Evolutionary conservation across 2,329 filamentous ascomycete species (phyloP).

Genomic region (Fusarium clavum): DNA sequence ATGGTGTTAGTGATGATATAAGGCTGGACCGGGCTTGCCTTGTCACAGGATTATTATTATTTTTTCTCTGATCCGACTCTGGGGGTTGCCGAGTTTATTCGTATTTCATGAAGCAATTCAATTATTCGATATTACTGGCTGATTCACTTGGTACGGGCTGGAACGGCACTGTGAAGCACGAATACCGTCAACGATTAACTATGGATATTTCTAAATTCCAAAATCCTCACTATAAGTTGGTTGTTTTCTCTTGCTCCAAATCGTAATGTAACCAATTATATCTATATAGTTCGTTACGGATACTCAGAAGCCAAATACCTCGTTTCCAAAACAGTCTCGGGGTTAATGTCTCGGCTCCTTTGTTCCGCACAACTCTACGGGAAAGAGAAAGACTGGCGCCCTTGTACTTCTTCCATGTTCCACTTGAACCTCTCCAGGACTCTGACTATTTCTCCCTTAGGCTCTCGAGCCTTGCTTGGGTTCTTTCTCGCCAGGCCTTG

Average conservation of each 20-base stretch:
- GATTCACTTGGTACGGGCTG: neutral
- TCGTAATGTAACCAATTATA: neutral
- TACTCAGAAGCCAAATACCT: neutral
- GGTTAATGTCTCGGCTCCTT: conserved; percentile 20
- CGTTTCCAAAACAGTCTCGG: conserved; percentile 15
- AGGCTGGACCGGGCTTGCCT: neutral
- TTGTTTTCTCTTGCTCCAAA: neutral
- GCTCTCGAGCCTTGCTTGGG: conserved; percentile 44
- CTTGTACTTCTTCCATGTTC: neutral
- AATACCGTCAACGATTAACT: neutral
- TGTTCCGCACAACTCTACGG: neutral
- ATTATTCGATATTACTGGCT: neutral
- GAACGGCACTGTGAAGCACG: neutral
- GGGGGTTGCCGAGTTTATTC: neutral
- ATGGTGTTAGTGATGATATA: neutral
- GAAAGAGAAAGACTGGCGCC: neutral
- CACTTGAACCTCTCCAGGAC: neutral
- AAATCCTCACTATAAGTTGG: neutral
- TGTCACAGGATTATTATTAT: neutral
- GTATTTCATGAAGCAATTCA: neutral
- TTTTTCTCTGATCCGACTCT: neutral
- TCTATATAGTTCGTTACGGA: neutral
- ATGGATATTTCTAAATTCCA: neutral
- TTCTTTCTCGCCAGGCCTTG: conserved; percentile 53
- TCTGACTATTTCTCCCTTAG: conserved; percentile 12